Base-by-base conservation (phyloP, 192 early-diverging fungal species). In the Podila verticillata region DNA sequence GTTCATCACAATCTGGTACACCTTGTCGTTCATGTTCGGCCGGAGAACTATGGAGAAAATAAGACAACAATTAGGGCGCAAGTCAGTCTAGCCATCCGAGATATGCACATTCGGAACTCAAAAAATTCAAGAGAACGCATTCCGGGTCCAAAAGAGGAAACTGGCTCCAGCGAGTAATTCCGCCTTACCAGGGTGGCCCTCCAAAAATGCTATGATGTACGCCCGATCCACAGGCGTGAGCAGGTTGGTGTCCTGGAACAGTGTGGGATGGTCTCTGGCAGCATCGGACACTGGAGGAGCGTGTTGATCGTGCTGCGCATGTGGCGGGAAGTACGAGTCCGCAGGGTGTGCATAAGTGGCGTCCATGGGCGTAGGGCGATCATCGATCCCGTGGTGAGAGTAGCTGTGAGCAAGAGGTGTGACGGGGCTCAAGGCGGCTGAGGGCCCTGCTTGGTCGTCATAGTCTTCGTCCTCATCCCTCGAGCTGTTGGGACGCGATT, bases 1-100 rank as follows among this genome's bases (percentile, higher is more conserved):
- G 66, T 80, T 80, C 77, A 80, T 80, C 28, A 80, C 69, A 44
- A 80, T 80, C 34, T 80, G 77, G 24, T 72, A 72, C 6, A 58
- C 48, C 1, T 65, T 72, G 32, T 72, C 77, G 29, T 80, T 72
- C 36, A 48, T 70, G 60, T 80, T 72, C 26, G 77, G 77, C 22
- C 77, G 70, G 39, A 72, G 65, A 28, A 80, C 77, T 80, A 65
- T 31, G 39, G 20, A 68, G 26, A 15, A 34, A 47, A 57, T 36
- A 30, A 57, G 44, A 67, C n/a, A 63, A 68, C 36, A 7, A 19
- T 34, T 32, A 48, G 8, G 8, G n/a, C 2, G 9, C 36, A 49
- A 12, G 9, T 65, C 22, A 20, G 30, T 49, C 63, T 30, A 20
- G 30, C 57, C 63, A 22, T 57, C 39, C 39, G 39, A 44, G 39